Evolutionary conservation across 139 green algal genomes (phyloP), one percentile per base, ranked within the genome.

Genomic region (Protoeuglena noctilucae): DNA sequence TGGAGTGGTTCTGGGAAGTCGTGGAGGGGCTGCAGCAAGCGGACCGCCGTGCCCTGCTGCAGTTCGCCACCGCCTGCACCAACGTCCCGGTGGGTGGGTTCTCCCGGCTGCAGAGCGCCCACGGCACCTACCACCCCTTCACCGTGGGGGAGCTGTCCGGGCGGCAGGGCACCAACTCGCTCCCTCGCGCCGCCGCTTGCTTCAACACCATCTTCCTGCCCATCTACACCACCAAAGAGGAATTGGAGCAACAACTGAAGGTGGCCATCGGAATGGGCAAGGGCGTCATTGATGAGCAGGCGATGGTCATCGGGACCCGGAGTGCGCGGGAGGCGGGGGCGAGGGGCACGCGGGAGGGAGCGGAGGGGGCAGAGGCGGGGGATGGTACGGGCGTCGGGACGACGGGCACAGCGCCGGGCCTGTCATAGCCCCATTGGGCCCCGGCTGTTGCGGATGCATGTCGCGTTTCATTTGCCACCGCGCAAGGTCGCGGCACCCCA

Each of bases 181-280:
- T 71, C 41, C 65, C 65, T 2, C 54, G 65, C 2, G 59, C 65
- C 29, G 57, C 49, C 18, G 67, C 65, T 12, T 71, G 65, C 45
- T 71, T 71, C 59, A 71, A 71, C 60, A 61, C 45, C n/a, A 18
- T 71, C n/a, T 71, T 58, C 59, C 59, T 71, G 16, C 65, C 65
- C 3, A 1, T 16, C 30, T 71, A 61, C 54, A 55, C 27, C 28
- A 48, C 24, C 34, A 31, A 61, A 12, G 54, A 4, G 18, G 58
- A 66, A 21, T 43, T 70, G 57, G 28, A 56, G 23, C 16, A 39
- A 0, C 31, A 48, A 21, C 28, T 70, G 28, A 6, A 29, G 57
- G 47, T 58, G n/a, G 63, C 63, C 7, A 41, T 62, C n/a, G 34
- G 34, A 12, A 43, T 43, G 34, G 34, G 34, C 34, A 43, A 43